Evolutionary conservation across 176 grass and related monocot species (phyloP).

Genomic region (Chrysopogon serrulatus): DNA sequence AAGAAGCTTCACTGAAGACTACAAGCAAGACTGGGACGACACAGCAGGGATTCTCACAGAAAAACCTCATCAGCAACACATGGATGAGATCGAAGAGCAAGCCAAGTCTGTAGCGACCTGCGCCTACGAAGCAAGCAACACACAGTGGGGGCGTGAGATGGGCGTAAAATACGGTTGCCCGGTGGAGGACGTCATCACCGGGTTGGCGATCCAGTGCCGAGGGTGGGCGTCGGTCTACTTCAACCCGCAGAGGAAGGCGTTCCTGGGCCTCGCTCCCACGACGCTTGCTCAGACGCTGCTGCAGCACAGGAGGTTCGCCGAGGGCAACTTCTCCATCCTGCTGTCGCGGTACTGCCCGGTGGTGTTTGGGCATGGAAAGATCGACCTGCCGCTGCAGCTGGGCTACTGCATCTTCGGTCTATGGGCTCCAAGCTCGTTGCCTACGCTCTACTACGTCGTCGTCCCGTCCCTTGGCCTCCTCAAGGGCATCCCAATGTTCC

Average conservation of each 20-base stretch:
- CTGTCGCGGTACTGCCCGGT: constrained; percentile 75
- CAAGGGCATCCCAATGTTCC: constrained; percentile 59
- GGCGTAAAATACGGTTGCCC: constrained; percentile 67
- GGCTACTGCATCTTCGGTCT: constrained; percentile 44
- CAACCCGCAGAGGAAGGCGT: constrained; percentile 42
- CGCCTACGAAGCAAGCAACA: constrained; percentile 63
- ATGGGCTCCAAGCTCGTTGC: constrained; percentile 55
- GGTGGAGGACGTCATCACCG: constrained; percentile 73
- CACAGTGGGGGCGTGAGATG: constrained; percentile 59
- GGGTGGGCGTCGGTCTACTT: constrained; percentile 63
- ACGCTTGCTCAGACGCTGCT: constrained; percentile 59
- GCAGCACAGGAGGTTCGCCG: constrained; percentile 81
- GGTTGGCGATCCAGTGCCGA: constrained; percentile 65
- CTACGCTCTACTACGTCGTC: constrained; percentile 55
- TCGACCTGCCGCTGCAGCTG: constrained; percentile 54
- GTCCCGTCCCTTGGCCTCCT: constrained; percentile 68
- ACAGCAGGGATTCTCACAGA: too few species aligned
- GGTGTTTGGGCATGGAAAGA: constrained; percentile 50
- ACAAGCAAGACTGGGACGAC: constrained; percentile 43
- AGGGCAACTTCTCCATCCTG: constrained; percentile 51
- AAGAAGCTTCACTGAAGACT: constrained; percentile 41
- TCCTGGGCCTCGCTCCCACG: constrained; percentile 54
- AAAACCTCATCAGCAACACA: too few species aligned
- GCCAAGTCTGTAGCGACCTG: constrained; percentile 42
- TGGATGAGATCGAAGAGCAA: constrained; percentile 39